These are phyloP conservation scores for Penicillium hordei DNA, from an alignment of 2,329 filamentous ascomycete genomes.

Conservation along the genomic window DNA sequence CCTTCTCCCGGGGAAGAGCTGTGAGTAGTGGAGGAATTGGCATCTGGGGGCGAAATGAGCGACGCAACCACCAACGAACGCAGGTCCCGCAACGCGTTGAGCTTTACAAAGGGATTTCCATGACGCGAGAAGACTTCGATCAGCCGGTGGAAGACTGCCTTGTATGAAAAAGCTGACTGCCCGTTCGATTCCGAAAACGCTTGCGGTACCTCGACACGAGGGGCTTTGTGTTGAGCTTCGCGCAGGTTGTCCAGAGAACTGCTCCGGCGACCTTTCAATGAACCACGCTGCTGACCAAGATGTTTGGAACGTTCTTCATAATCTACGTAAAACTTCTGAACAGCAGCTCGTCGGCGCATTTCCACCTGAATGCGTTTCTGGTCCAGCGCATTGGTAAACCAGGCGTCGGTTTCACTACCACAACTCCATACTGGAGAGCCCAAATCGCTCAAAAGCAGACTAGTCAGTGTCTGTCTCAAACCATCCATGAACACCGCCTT, in stretches of 20 bases:
- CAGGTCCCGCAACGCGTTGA: constrained; percentile 79
- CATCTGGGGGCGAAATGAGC: constrained; percentile 57
- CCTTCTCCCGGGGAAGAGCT: not conserved
- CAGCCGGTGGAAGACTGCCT: constrained; percentile 73
- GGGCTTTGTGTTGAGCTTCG: constrained; percentile 6
- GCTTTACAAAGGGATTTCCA: constrained; percentile 81
- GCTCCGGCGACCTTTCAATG: constrained; percentile 32
- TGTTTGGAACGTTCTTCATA: constrained; percentile 35
- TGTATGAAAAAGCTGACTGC: constrained; percentile 67
- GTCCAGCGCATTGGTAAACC: constrained; percentile 64
- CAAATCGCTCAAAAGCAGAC: constrained; percentile 83
- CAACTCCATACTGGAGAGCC: constrained; percentile 81
- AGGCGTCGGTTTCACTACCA: constrained; percentile 89
- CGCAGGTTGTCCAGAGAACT: constrained; percentile 34
- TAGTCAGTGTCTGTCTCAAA: constrained; percentile 75
- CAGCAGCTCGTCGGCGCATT: constrained; percentile 41
- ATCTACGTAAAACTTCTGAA: constrained; percentile 41
- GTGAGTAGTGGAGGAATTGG: constrained; percentile 7
- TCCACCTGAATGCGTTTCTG: constrained; percentile 46
- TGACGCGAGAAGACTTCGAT: constrained; percentile 85
- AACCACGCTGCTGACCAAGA: constrained; percentile 23
- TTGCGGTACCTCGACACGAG: not conserved
- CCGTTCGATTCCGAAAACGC: constrained; percentile 17
- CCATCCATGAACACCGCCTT: constrained; percentile 77
- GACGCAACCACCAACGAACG: constrained; percentile 79